phyloP scores from a whole-genome alignment of 106 monocot species.

The Dendrobium nobile region DNA sequence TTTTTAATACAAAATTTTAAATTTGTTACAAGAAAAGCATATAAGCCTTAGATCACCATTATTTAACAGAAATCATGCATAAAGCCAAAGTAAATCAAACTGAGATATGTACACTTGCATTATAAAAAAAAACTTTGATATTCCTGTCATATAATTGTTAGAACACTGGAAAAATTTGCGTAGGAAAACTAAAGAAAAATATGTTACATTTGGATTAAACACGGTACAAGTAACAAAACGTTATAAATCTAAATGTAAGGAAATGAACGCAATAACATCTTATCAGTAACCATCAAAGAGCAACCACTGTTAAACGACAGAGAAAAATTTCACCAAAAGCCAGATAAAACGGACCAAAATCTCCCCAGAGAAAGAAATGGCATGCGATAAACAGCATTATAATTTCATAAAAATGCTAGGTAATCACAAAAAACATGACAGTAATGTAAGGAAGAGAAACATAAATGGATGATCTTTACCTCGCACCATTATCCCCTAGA shows the following conservation, averaged over 20 bases:
- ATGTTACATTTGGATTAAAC: background rate
- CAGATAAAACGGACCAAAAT: background rate
- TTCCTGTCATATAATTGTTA: background rate
- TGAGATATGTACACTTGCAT: background rate
- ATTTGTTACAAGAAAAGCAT: too few relatives aligned
- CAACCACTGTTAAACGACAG: background rate
- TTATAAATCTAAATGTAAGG: background rate
- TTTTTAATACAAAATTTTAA: too few relatives aligned
- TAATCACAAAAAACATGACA: background rate
- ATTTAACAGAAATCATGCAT: background rate
- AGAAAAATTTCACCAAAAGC: background rate
- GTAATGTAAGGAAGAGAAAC: background rate
- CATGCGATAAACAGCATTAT: background rate
- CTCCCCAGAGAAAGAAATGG: background rate
- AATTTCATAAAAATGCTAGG: background rate
- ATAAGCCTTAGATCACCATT: background rate
- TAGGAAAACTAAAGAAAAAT: background rate
- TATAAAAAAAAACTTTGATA: background rate
- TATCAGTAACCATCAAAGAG: background rate
- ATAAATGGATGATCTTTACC: constrained; percentile 25
- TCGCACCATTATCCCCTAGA: constrained; percentile 82
- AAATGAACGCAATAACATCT: background rate
- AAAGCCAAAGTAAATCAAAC: background rate
- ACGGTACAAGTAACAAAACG: background rate
- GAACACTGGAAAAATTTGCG: background rate